A percentile compares a stretch with the other conserved stretches of the same genome.
Conservation (phyloP, 352 stramenopile species). For the Pilasporangium apinafurcum region DNA sequence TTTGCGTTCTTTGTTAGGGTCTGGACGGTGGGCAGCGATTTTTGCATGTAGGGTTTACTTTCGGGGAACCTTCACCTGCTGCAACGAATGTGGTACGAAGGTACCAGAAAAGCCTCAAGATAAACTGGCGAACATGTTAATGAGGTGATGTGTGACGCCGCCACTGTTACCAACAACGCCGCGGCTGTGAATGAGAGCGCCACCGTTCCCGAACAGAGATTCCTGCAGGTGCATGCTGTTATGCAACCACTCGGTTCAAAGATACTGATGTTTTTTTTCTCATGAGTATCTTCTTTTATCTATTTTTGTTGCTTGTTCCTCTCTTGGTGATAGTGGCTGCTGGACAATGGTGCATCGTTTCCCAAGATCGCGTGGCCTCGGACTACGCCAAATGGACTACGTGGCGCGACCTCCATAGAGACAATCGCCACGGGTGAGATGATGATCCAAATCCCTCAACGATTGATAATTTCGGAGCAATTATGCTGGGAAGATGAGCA, state of each 20-base stretch:
- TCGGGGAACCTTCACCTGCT: too few relatives aligned
- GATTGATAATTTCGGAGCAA: constrained; percentile 72
- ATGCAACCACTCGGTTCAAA: neutral
- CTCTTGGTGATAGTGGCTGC: constrained; percentile 40
- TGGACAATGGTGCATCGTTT: constrained; percentile 60
- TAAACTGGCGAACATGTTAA: too few relatives aligned
- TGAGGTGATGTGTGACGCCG: neutral
- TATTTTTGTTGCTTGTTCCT: neutral
- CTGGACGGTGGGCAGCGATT: too few relatives aligned
- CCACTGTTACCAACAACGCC: constrained; percentile 2
- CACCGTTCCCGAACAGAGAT: constrained; percentile 25
- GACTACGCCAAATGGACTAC: constrained; percentile 36
- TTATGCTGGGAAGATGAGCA: constrained; percentile 45
- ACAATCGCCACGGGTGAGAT: constrained; percentile 50
- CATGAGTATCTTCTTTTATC: neutral
- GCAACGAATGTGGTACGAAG: too few relatives aligned
- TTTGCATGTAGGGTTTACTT: too few relatives aligned
- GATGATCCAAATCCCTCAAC: constrained; percentile 59
- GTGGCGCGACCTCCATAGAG: constrained; percentile 43
- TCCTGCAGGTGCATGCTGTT: constrained; percentile 23
- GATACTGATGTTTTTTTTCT: neutral
- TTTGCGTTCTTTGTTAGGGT: too few relatives aligned
- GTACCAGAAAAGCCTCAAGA: too few relatives aligned
- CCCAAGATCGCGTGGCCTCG: constrained; percentile 75
- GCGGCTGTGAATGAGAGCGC: constrained; percentile 2